Base-by-base conservation (phyloP, 163 green algal species). In the Volvox carteri region DNA sequence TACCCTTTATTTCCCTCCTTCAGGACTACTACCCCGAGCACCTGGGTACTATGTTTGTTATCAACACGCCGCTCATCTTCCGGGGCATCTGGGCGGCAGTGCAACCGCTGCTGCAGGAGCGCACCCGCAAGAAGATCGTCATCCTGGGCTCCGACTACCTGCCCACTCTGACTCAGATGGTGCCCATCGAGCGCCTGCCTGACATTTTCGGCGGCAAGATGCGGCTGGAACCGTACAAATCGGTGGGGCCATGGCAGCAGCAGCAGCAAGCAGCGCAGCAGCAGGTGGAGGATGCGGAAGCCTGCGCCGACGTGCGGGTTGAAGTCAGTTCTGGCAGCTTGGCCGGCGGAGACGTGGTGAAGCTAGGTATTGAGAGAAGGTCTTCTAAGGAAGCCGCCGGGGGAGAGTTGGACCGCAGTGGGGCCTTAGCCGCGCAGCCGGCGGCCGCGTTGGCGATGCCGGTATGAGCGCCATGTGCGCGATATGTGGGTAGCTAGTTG, bases 1-100 rank as follows among this genome's bases (percentile, higher is more conserved):
- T n/a, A n/a, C n/a, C n/a, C n/a, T n/a, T n/a, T n/a, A n/a, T n/a
- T n/a, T n/a, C n/a, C n/a, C n/a, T n/a, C n/a, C n/a, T n/a, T 19
- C 93, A 97, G 91, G 94, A 97, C 92, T 97, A 98, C 89, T 98
- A 98, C 91, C 96, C 96, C 0, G 96, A 98, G 93, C 97, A 96
- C 83, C 89, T 98, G 86, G 96, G 96, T 65, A 91, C 92, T 48
- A 96, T 96, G 79, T 94, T 95, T 85, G 96, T 98, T 90, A 98
- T 98, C 88, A 98, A 98, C 89, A 95, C 95, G 9, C 92, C 93
- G n/a, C 86, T 92, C 78, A 93, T 97, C 72, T 98, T 98, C 89
- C 95, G 94, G 54, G 88, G 94, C 56, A 93, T 99, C 19, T 98
- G 93, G 93, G 85, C 84, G 28, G 72, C 86, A 16, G 78, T 97